Evolutionary conservation across 2,329 filamentous ascomycete species (phyloP).

Genomic region (Fusarium sp.): DNA sequence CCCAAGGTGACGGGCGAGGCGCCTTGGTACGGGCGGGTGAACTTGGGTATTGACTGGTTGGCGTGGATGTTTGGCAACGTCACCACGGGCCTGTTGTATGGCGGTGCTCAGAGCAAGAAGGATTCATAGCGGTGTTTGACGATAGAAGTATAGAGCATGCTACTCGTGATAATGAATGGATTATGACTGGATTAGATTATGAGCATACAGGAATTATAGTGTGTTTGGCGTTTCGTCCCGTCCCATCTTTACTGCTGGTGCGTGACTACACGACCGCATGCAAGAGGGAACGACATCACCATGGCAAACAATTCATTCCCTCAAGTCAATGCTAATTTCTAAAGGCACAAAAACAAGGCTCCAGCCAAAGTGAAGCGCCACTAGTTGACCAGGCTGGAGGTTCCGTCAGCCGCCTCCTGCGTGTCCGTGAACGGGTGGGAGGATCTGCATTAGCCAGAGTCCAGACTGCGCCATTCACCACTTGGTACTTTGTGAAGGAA

Average conservation of each 20-base stretch:
- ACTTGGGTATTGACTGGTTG: slow-evolving; percentile 47
- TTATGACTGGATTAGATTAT: not conserved
- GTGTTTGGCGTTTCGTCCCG: not conserved
- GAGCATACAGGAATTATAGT: not conserved
- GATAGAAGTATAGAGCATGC: not conserved
- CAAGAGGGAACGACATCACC: not conserved
- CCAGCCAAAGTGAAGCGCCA: not conserved
- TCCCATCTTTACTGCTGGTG: not conserved
- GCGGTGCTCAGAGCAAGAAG: slow-evolving; percentile 41
- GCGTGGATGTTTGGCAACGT: slow-evolving; percentile 48
- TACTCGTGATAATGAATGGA: not conserved
- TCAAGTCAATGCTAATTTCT: not conserved
- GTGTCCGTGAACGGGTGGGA: not conserved
- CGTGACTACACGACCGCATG: not conserved
- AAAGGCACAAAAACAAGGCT: not conserved
- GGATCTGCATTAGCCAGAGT: not conserved
- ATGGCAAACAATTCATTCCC: not conserved
- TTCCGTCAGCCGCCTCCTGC: not conserved
- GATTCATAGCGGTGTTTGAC: slow-evolving; percentile 4
- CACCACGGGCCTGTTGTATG: slow-evolving; percentile 49
- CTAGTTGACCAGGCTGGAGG: not conserved
- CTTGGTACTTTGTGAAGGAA: not conserved
- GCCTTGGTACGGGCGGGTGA: slow-evolving; percentile 52
- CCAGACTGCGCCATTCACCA: not conserved
- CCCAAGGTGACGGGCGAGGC: slow-evolving; percentile 51